Evolutionary conservation across 2,329 filamentous ascomycete genomes (phyloP).

Genomic region (Diaporthe sp.): DNA sequence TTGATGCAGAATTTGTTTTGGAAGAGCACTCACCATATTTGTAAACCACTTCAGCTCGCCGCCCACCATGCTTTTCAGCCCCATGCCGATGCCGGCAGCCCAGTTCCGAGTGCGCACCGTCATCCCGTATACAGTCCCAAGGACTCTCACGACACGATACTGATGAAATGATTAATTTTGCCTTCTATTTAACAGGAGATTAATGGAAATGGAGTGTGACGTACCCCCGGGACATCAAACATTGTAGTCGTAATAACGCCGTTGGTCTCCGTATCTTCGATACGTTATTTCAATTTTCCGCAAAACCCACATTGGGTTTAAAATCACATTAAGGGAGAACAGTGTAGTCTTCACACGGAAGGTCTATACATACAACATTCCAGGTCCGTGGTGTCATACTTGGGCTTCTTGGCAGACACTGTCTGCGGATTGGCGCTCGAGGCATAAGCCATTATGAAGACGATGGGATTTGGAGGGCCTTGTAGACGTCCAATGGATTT

Average conservation of each 20-base stretch:
- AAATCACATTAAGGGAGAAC: not conserved
- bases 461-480: too few species aligned
- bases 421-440: conserved; percentile 11
- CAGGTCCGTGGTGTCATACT: conserved; percentile 50
- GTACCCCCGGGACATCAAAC: conserved; percentile 69
- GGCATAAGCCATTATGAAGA: conserved; percentile 8
- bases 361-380: conserved; percentile 57
- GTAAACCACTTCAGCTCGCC: conserved; percentile 73
- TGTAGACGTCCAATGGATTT: not conserved
- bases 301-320: not conserved
- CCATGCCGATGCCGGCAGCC: conserved; percentile 67
- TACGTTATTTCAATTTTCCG: not conserved
- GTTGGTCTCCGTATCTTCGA: conserved; percentile 65
- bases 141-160: conserved; percentile 64
- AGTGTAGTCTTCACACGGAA: not conserved
- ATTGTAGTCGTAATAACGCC: conserved; percentile 73
- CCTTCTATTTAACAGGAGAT: not conserved
- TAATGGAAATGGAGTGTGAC: not conserved
- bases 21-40: conserved; percentile 54
- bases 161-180: not conserved
- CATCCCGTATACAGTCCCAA: conserved; percentile 65
- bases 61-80: conserved; percentile 67
- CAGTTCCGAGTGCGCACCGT: conserved; percentile 65
- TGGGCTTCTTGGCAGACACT: conserved; percentile 39
- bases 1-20: not conserved